A percentile compares a stretch with the other conserved stretches of the same genome.
Evolutionary conservation across 345 rosid species (phyloP).

Genomic region (Passiflora organensis): DNA sequence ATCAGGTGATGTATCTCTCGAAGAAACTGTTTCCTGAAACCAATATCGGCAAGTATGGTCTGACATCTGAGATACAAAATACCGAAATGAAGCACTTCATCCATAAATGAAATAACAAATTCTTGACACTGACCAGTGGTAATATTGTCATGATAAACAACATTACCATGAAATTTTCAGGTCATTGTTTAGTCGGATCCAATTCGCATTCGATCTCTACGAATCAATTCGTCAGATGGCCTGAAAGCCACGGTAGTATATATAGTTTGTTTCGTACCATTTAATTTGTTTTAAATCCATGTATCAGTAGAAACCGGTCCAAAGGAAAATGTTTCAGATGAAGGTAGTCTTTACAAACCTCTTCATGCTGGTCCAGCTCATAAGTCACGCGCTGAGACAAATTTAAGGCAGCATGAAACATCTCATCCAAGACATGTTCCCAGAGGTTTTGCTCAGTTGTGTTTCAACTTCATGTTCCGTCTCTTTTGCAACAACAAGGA

Average conservation of each 20-base stretch:
- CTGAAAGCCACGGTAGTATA: too few relatives aligned
- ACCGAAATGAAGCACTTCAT: neutral
- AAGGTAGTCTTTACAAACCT: conserved; percentile 39
- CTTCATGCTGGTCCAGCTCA: conserved; percentile 56
- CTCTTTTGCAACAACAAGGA: conserved; percentile 17
- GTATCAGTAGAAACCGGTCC: neutral
- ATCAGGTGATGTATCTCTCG: neutral
- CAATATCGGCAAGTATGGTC: neutral
- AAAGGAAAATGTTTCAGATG: neutral
- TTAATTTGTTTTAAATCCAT: neutral
- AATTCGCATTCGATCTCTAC: too few relatives aligned
- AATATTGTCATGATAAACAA: too few relatives aligned
- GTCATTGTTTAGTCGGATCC: too few relatives aligned
- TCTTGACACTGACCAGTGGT: too few relatives aligned
- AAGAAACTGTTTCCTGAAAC: neutral
- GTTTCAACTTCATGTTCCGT: conserved; percentile 21
- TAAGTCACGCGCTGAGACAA: conserved; percentile 51
- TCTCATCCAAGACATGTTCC: conserved; percentile 56
- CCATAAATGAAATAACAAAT: too few relatives aligned
- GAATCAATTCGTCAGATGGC: too few relatives aligned
- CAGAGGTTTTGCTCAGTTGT: conserved; percentile 31
- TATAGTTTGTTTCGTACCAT: too few relatives aligned
- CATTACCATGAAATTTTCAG: too few relatives aligned
- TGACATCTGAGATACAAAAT: neutral
- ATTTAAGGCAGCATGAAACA: conserved; percentile 82